Base-by-base conservation (phyloP, 805 yeast species). In the Middelhovenomyces tepae region DNA sequence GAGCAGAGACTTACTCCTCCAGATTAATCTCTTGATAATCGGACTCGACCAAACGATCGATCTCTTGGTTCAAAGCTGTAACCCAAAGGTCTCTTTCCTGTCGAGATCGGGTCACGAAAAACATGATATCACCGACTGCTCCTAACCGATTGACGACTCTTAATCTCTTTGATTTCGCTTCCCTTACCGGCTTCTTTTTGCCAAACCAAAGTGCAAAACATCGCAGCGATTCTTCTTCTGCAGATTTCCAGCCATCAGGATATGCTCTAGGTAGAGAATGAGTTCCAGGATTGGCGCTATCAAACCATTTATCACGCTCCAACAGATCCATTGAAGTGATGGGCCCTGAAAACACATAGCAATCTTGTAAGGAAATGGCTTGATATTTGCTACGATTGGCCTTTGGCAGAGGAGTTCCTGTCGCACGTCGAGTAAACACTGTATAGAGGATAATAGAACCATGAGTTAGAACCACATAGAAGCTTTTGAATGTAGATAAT, bases 71-170 rank as follows among this genome's bases (percentile, higher is more conserved):
- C 7, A 62, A 36, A 1, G 59, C 53, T 3, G 54, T 44, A 2
- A 82, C 87, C 97, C 97, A 87, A 20, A 72, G 41, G 48, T 89
- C 95, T 34, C 87, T 63, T 45, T 85, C 94, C 40, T 79, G 79
- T 24, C 89, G 60, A 1, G 94, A 82, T 29, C 86, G 57, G 7
- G 95, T 78, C 71, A 85, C 67, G 50, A 87, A 86, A 2, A 80
- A 77, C 60, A 80, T 62, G 28, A 75, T 67, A 32, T 65, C 65
- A 1, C 94, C 91, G 1, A 77, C 68, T 2, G 73, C 69, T 4
- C 87, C 89, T 23, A 80, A 54, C 34, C 71, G 65, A 11, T 68
- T 61, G 4, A 69, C 69, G 48, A 71, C 54, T 30, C 28, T 35
- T 21, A 38, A 16, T 20, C 17, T 37, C 15, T 13, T 18, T 19